A percentile compares a stretch with the other conserved stretches of the same genome.
Evolutionary conservation across 495 filamentous ascomycete genomes (phyloP).

Genomic region (Penicillium pancosmium): DNA sequence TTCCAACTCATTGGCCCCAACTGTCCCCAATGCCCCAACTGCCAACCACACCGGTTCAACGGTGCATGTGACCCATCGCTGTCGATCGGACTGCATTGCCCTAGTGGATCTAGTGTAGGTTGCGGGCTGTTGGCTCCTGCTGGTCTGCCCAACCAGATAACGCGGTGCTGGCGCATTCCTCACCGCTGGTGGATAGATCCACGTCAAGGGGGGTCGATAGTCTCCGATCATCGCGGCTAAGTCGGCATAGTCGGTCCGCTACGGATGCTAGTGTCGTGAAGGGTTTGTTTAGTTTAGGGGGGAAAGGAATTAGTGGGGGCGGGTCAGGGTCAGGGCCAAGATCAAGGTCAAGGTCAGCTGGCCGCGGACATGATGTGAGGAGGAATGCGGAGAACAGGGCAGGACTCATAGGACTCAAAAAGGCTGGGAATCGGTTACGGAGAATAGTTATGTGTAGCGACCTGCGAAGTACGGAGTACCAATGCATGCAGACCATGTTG

Average conservation of each 20-base stretch:
- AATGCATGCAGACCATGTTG: background rate
- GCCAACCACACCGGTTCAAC: slow-evolving; percentile 12
- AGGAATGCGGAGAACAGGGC: background rate
- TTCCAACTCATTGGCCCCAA: background rate
- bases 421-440: background rate
- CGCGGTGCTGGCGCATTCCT: slow-evolving; percentile 1
- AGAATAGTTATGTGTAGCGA: background rate
- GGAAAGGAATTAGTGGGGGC: background rate
- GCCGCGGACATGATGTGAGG: background rate
- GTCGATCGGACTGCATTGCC: slow-evolving; percentile 18
- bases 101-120: background rate
- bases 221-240: slow-evolving; percentile 31
- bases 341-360: background rate
- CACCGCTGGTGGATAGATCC: slow-evolving; percentile 32
- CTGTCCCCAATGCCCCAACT: slow-evolving; percentile 1
- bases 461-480: background rate
- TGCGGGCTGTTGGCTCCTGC: background rate
- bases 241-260: slow-evolving; percentile 27
- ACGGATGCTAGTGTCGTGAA: slow-evolving; percentile 19
- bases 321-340: no score
- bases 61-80: slow-evolving; percentile 31
- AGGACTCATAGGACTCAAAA: background rate
- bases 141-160: background rate
- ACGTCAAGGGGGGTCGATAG: slow-evolving; percentile 20
- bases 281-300: slow-evolving; percentile 12